Conservation (phyloP, 192 early-diverging fungal species). For the Coemansia sp. region DNA sequence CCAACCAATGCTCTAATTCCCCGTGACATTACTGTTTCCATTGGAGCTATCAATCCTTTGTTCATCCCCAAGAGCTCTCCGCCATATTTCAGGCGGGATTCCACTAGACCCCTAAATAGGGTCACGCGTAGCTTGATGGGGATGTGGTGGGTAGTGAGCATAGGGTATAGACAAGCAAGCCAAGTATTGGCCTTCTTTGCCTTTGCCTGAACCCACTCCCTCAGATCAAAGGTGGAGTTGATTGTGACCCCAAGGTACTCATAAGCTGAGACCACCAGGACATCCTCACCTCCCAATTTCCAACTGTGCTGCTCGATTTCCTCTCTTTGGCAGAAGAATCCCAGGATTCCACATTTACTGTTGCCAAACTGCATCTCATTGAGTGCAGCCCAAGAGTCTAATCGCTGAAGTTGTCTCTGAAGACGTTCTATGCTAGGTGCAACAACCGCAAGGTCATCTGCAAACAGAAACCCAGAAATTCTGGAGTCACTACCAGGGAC, state of each 20-base stretch:
- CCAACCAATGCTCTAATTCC: conserved; percentile 5
- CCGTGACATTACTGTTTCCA: background rate
- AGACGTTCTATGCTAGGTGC: too few relatives aligned
- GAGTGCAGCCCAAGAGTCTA: too few relatives aligned
- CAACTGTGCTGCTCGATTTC: conserved; percentile 3
- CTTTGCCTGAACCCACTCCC: background rate
- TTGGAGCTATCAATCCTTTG: conserved; percentile 1
- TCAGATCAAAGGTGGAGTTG: conserved; percentile 3
- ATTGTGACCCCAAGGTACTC: conserved; percentile 3
- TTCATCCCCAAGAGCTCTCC: conserved; percentile 5
- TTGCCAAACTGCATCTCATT: too few relatives aligned
- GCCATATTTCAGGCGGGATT: background rate
- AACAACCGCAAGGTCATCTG: too few relatives aligned
- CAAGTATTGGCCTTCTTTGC: background rate
- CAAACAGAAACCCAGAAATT: too few relatives aligned
- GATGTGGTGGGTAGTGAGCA: background rate
- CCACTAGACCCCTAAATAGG: conserved; percentile 2
- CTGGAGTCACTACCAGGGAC: too few relatives aligned
- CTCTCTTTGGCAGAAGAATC: background rate
- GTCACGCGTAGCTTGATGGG: background rate
- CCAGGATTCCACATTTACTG: too few relatives aligned
- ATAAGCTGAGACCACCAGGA: conserved; percentile 1
- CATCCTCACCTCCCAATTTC: background rate
- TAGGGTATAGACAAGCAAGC: background rate
- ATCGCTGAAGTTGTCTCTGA: too few relatives aligned